Conservation (phyloP, 495 filamentous ascomycete species). For the Podospora appendiculata region DNA sequence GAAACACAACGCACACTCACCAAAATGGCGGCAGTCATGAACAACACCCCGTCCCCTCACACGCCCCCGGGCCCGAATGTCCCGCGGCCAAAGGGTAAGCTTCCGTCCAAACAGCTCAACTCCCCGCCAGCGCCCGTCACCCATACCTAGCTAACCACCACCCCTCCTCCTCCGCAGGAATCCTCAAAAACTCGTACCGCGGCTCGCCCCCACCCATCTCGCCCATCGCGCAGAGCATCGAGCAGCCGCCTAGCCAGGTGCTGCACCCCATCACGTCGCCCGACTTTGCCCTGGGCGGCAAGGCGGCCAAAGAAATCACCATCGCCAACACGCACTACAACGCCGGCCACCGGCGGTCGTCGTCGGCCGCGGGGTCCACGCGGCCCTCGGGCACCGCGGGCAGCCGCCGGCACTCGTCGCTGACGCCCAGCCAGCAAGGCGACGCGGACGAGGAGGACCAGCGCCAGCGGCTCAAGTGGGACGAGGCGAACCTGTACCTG, state of each 20-base stretch:
- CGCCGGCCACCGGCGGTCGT: conserved; percentile 82
- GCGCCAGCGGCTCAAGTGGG: conserved; percentile 83
- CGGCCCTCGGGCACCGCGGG: conserved; percentile 34
- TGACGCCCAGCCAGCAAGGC: conserved; percentile 28
- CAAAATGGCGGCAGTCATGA: conserved; percentile 30
- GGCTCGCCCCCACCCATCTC: conserved; percentile 43
- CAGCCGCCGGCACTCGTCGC: conserved; percentile 64
- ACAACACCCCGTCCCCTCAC: conserved; percentile 27
- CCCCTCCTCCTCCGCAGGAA: conserved; percentile 48
- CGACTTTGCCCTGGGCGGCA: conserved; percentile 20
- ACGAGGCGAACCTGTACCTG: conserved; percentile 93
- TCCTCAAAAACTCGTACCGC: conserved; percentile 83
- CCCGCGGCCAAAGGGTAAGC: conserved; percentile 71
- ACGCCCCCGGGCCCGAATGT: conserved; percentile 34
- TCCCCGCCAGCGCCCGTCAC: background rate
- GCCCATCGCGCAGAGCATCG: conserved; percentile 23
- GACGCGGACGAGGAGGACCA: conserved; percentile 41
- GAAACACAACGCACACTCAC: background rate
- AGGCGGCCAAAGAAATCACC: conserved; percentile 77
- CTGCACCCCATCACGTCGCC: conserved; percentile 25
- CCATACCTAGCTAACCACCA: background rate
- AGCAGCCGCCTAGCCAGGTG: conserved; percentile 18
- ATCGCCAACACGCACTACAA: conserved; percentile 91
- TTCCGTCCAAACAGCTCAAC: conserved; percentile 1
- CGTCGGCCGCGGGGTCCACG: conserved; percentile 47